Conservation (phyloP, 192 early-diverging fungal species). For the Kappamyces sp. region DNA sequence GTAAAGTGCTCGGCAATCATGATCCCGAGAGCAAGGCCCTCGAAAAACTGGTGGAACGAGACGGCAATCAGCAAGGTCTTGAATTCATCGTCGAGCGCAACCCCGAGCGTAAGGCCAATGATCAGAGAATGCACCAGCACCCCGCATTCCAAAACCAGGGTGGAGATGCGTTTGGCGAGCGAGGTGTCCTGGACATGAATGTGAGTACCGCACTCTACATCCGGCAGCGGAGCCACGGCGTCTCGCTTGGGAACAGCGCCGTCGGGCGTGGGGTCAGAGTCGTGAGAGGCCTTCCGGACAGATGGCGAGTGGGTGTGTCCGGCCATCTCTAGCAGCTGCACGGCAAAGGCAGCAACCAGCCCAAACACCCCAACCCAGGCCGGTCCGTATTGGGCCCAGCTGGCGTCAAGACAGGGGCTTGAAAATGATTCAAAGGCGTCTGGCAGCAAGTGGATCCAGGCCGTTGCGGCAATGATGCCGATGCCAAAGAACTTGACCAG, state of each 20-base stretch:
- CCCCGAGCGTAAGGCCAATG: conserved; percentile 42
- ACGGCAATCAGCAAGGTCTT: conserved; percentile 38
- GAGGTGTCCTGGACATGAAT: background rate
- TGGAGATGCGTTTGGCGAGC: conserved; percentile 14
- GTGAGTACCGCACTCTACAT: too few species aligned
- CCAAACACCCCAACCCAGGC: conserved; percentile 31
- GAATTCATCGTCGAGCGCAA: conserved; percentile 21
- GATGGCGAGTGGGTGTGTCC: conserved; percentile 17
- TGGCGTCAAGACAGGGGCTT: conserved; percentile 5
- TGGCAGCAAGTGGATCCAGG: conserved; percentile 40
- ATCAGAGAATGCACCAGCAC: conserved; percentile 44
- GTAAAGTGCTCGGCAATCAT: conserved; percentile 23
- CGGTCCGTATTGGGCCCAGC: conserved; percentile 6
- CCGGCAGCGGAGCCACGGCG: too few species aligned
- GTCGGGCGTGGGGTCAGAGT: background rate
- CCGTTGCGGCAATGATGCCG: conserved; percentile 42
- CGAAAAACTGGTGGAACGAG: conserved; percentile 45
- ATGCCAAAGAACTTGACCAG: conserved; percentile 46
- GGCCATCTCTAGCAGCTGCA: conserved; percentile 27
- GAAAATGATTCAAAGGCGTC: conserved; percentile 12
- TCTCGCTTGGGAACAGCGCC: background rate
- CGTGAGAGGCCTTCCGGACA: background rate
- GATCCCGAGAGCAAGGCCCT: conserved; percentile 34
- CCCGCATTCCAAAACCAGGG: conserved; percentile 38
- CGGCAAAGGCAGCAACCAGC: conserved; percentile 27